Evolutionary conservation across 1,284 basidiomycete species (phyloP).

Genomic region (Rhizoctonia solani): DNA sequence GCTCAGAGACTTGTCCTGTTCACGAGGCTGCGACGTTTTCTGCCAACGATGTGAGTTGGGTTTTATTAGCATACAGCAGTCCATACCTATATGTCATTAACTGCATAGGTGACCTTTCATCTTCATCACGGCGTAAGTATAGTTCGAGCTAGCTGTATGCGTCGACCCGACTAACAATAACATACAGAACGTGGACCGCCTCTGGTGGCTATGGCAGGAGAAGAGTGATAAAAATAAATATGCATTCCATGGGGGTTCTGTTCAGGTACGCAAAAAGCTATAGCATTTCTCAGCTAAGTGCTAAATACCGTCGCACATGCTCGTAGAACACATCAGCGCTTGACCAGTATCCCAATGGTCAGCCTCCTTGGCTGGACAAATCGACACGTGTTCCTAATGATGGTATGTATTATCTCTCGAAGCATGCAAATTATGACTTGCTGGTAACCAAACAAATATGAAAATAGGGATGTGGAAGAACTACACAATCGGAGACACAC

Average conservation of each 20-base stretch:
- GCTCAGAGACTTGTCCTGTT: neutral
- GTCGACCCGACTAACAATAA: neutral
- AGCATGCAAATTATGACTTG: neutral
- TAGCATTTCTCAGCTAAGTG: neutral
- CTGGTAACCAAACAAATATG: neutral
- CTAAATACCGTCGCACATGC: neutral
- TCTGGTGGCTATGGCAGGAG: neutral
- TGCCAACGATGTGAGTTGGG: neutral
- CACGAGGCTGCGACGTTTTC: neutral
- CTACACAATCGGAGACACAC: neutral
- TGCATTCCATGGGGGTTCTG: neutral
- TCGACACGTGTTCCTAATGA: neutral
- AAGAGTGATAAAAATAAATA: neutral
- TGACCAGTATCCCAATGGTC: neutral
- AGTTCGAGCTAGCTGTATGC: neutral
- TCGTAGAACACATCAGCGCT: neutral
- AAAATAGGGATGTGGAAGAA: conserved; percentile 2
- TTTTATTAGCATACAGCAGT: neutral
- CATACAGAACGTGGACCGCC: neutral
- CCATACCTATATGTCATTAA: neutral
- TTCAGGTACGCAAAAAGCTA: neutral
- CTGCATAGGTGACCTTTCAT: neutral
- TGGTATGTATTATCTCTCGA: neutral
- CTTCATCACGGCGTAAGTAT: neutral
- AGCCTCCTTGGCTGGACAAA: neutral